Base-by-base conservation (phyloP, 345 rosid species). In the Brassica cretica region DNA sequence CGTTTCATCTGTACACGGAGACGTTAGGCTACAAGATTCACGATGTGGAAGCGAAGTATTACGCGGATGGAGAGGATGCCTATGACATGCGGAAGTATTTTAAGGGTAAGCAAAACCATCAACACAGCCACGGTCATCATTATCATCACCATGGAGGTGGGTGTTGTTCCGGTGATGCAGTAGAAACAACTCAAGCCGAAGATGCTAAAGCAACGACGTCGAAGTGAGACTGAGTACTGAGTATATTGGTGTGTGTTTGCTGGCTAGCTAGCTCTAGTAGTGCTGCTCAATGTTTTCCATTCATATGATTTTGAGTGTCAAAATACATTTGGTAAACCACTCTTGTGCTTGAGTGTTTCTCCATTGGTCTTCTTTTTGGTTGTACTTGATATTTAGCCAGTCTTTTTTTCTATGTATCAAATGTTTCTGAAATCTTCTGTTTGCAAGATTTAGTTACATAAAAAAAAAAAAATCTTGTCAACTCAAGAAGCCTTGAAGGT, bases 51-150 rank as follows among this genome's bases (percentile, higher is more conserved):
- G 98, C 99, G 0, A 93, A 95, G 85, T 95, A 95, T 77, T 95
- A 95, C 73, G 99, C 99, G 0, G 99, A 95, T 73, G 99, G 99
- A 29, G 99, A 95, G 85, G 99, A 95, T 62, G 99, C 99, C 8
- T 95, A 93, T 80, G 99, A 95, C 60, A 95, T 95, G 99, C 80
- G 98, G 71, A 95, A 95, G 87, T 86, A 91, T 81, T 88, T 95
- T 46, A 95, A 93, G 86, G 98, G 81, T 78, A 93, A 89, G 86
- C 96, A 86, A 63, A 84, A 21, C 77, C 94, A 91, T 72, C 91
- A 86, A 4, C 97, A 90, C 0, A 80, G 84, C 8, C 98, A 89
- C n/a, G 35, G 76, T 2, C 60, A 72, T 2, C 84, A 77, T 56
- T 89, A 89, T 29, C 90, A 89, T 29, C 91, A 89, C 2, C 96